Evolutionary conservation across 1,139 yeast species (phyloP).

Genomic region (Yamadazyma atmosphaerica): DNA sequence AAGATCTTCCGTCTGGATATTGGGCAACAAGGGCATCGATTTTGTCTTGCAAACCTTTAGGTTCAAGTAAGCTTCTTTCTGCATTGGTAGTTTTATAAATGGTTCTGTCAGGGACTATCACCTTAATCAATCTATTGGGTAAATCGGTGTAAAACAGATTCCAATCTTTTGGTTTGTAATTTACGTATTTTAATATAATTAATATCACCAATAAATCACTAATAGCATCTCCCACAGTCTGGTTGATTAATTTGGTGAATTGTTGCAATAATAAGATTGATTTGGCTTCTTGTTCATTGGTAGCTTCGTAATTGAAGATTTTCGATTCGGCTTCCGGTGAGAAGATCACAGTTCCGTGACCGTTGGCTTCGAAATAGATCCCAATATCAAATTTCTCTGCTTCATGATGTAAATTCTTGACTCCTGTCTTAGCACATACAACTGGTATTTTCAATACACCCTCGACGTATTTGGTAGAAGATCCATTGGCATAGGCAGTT

Average conservation of each 20-base stretch:
- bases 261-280: constrained; percentile 56
- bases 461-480: constrained; percentile 73
- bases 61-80: constrained; percentile 76
- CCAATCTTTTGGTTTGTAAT: constrained; percentile 69
- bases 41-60: constrained; percentile 71
- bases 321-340: constrained; percentile 53
- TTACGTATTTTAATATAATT: constrained; percentile 58
- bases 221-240: constrained; percentile 96
- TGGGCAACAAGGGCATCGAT: constrained; percentile 67
- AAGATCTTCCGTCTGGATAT: constrained; percentile 71
- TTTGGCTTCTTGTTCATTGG: constrained; percentile 24
- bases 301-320: constrained; percentile 25
- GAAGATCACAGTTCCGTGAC: constrained; percentile 97
- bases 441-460: constrained; percentile 72
- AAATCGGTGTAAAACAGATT: constrained; percentile 74
- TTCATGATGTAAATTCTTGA: constrained; percentile 89
- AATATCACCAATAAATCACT: constrained; percentile 82
- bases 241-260: constrained; percentile 77
- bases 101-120: constrained; percentile 77
- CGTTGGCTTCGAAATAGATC: constrained; percentile 95
- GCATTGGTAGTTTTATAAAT: constrained; percentile 86
- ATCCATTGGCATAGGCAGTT: constrained; percentile 97
- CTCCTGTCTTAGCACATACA: constrained; percentile 92
- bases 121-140: constrained; percentile 83
- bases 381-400: constrained; percentile 87